phyloP scores from a whole-genome alignment of 2,329 filamentous ascomycete genomes.

The Monosporascus ibericus region DNA sequence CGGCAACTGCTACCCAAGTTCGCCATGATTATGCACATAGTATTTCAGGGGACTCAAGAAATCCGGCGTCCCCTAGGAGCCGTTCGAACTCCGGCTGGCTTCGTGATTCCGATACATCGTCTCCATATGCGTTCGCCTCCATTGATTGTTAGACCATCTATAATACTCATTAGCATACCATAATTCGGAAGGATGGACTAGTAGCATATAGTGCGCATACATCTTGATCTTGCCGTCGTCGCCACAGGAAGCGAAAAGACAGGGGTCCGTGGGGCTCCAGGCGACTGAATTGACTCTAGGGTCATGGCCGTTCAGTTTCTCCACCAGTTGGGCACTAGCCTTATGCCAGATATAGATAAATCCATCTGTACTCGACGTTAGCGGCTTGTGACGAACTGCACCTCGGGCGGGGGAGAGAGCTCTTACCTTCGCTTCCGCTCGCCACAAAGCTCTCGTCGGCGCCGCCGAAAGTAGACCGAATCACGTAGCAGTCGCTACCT shows the following conservation, averaged over 20 bases:
- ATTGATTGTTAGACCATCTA: conserved; percentile 33
- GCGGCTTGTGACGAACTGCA: not conserved
- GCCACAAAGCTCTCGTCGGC: conserved; percentile 88
- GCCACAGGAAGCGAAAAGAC: conserved; percentile 84
- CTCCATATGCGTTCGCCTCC: conserved; percentile 15
- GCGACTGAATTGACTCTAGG: conserved; percentile 78
- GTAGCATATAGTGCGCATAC: conserved; percentile 43
- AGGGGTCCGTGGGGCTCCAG: conserved; percentile 80
- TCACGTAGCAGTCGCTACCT: conserved; percentile 65
- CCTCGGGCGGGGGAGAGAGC: not conserved
- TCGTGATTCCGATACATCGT: conserved; percentile 6
- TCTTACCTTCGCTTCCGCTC: conserved; percentile 83
- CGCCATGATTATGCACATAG: conserved; percentile 7
- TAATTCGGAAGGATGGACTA: too few species aligned
- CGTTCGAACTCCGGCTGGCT: conserved; percentile 12
- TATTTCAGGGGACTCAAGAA: conserved; percentile 8
- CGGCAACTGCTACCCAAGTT: not conserved
- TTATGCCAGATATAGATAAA: conserved; percentile 88
- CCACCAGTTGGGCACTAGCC: conserved; percentile 68
- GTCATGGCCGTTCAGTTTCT: conserved; percentile 68
- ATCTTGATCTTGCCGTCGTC: conserved; percentile 83
- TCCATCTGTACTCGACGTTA: conserved; percentile 38
- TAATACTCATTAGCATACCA: conserved; percentile 9
- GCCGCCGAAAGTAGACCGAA: conserved; percentile 79
- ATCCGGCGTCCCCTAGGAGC: conserved; percentile 8